These are phyloP conservation scores for Cunninghamia lanceolata DNA, from an alignment of 75 land plant genomes.

Conservation along the genomic window DNA sequence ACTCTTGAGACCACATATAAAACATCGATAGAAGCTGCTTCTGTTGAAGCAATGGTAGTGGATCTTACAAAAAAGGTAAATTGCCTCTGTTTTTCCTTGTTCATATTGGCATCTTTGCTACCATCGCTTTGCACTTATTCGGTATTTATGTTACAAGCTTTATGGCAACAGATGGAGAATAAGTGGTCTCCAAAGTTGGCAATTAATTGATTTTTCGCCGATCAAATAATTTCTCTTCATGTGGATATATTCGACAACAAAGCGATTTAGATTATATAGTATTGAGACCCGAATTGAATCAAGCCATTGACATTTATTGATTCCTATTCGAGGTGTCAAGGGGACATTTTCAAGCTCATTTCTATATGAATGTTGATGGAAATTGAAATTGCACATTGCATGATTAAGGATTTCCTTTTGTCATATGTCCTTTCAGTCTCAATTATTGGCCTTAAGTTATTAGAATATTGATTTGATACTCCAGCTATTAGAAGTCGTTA, in stretches of 20 bases:
- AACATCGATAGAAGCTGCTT: slow-evolving; percentile 65
- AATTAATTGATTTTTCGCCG: neutral
- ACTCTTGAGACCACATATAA: slow-evolving; percentile 81
- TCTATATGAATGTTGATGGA: neutral
- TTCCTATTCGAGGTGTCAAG: neutral
- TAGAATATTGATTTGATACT: neutral
- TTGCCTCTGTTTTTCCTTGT: neutral
- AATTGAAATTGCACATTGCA: neutral
- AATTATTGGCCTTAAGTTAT: neutral
- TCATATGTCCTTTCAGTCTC: neutral
- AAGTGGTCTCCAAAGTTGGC: neutral
- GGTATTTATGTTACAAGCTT: neutral
- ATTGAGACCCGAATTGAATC: neutral
- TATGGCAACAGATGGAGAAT: neutral
- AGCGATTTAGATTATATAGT: neutral
- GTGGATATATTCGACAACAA: neutral
- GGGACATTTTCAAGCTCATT: neutral
- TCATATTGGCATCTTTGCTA: neutral
- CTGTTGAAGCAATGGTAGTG: slow-evolving; percentile 67
- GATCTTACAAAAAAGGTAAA: slow-evolving; percentile 67
- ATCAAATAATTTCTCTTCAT: neutral
- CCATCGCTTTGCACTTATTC: neutral
- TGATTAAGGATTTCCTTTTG: neutral
- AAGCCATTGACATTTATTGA: neutral
- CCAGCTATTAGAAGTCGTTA: neutral